Percentiles rank a stretch among this genome's conserved stretches.
Conservation (phyloP, 805 yeast genomes). For the Nakazawaea wyomingensis region DNA sequence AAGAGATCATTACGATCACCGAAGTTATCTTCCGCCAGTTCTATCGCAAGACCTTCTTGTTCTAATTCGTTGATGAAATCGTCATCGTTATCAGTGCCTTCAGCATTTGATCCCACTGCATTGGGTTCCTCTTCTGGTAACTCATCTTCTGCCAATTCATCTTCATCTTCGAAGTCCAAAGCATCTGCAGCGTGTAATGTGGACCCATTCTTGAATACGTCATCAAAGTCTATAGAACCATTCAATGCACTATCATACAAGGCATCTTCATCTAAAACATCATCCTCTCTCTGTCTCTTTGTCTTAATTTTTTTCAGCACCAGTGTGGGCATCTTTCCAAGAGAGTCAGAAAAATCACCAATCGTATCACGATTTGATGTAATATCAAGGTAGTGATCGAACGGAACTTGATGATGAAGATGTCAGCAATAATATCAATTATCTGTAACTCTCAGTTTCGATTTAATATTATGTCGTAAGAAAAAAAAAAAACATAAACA, state of each 20-base stretch:
- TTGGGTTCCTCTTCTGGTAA: conserved; percentile 27
- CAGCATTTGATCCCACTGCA: too few relatives aligned
- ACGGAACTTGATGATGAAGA: too few relatives aligned
- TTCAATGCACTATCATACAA: conserved; percentile 27
- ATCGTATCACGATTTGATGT: too few relatives aligned
- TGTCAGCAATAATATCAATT: too few relatives aligned
- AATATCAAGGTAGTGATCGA: too few relatives aligned
- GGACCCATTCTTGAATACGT: conserved; percentile 37
- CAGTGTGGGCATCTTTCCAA: not conserved
- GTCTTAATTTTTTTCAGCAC: not conserved
- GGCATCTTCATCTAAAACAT: conserved; percentile 19
- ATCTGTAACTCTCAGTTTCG: too few relatives aligned
- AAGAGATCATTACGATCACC: conserved; percentile 26
- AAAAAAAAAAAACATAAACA: too few relatives aligned
- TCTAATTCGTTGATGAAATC: conserved; percentile 34
- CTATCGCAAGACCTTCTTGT: conserved; percentile 32
- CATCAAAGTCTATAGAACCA: conserved; percentile 26
- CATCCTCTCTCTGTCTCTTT: conserved; percentile 1
- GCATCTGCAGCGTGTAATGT: conserved; percentile 87
- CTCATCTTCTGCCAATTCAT: conserved; percentile 91
- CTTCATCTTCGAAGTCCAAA: conserved; percentile 89
- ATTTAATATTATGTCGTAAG: too few relatives aligned
- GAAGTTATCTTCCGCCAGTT: conserved; percentile 23
- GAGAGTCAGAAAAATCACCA: not conserved
- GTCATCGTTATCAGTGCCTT: conserved; percentile 30